Evolutionary conservation across 2,329 filamentous ascomycete genomes (phyloP).

Genomic region (Arthrobotrys iridis): DNA sequence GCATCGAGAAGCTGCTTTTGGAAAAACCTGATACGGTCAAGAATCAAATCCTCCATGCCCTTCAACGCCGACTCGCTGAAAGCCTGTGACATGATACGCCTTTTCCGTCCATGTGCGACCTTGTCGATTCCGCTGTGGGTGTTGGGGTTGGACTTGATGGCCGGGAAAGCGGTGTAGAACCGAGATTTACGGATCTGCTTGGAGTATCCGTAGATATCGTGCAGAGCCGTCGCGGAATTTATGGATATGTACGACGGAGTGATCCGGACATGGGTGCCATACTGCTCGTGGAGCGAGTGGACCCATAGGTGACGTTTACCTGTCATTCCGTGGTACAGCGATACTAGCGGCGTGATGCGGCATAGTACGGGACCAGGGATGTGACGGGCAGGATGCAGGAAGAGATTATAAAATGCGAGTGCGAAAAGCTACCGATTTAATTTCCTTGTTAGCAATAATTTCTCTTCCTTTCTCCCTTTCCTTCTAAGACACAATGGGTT

Average conservation of each 20-base stretch:
- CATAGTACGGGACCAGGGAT: constrained; percentile 73
- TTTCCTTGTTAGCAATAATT: constrained; percentile 13
- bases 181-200: constrained; percentile 65
- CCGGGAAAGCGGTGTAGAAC: constrained; percentile 65
- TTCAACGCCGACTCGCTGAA: constrained; percentile 75
- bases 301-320: constrained; percentile 81
- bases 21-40: constrained; percentile 73
- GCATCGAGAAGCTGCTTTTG: constrained; percentile 68
- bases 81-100: constrained; percentile 75
- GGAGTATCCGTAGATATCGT: constrained; percentile 65
- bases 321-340: constrained; percentile 78
- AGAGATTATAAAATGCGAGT: constrained; percentile 66
- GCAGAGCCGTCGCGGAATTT: constrained; percentile 60
- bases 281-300: constrained; percentile 74
- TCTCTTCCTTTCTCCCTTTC: background rate
- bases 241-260: constrained; percentile 55
- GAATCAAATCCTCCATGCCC: constrained; percentile 74
- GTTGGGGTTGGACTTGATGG: constrained; percentile 63
- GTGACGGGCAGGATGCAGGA: constrained; percentile 71
- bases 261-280: constrained; percentile 66
- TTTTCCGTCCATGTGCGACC: constrained; percentile 74
- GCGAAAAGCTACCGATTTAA: constrained; percentile 55
- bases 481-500: no score
- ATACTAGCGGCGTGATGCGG: constrained; percentile 68
- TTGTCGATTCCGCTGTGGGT: constrained; percentile 79